A percentile compares a stretch with the other conserved stretches of the same genome.
phyloP scores from a whole-genome alignment of 495 filamentous ascomycete genomes.

The Ascodesmis nigricans region DNA sequence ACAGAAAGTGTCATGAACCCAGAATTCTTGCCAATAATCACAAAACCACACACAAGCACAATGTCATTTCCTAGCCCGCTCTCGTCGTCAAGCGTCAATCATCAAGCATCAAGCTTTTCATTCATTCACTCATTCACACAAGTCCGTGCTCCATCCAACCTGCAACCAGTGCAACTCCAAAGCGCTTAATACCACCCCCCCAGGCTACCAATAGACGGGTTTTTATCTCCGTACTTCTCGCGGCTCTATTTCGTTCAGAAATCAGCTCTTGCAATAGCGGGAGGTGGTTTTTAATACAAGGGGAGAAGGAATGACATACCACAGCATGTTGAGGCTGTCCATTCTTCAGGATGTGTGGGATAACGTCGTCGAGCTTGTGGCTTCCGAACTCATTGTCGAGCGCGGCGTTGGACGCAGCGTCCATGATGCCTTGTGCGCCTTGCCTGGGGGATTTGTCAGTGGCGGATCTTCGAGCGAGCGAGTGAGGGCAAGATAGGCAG shows the following conservation, averaged over 20 bases:
- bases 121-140: background rate
- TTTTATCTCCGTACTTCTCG: too few species aligned
- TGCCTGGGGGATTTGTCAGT: conserved; percentile 33
- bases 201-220: too few species aligned
- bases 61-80: conserved; percentile 37
- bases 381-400: conserved; percentile 83
- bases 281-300: too few species aligned
- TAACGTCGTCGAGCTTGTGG: conserved; percentile 46
- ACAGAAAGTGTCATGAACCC: conserved; percentile 34
- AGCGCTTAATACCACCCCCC: too few species aligned
- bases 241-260: too few species aligned
- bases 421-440: conserved; percentile 58
- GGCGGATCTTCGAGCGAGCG: background rate
- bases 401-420: conserved; percentile 45
- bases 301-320: too few species aligned
- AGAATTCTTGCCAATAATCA: conserved; percentile 31
- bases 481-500: background rate
- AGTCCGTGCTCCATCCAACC: too few species aligned
- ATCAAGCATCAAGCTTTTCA: background rate
- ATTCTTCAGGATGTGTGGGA: conserved; percentile 56
- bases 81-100: conserved; percentile 5
- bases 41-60: conserved; percentile 33
- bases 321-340: conserved; percentile 55
- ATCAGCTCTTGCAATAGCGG: too few species aligned
- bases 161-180: too few species aligned